Evolutionary conservation across 116 monocot species (phyloP).

Genomic region (Iris pallida): DNA sequence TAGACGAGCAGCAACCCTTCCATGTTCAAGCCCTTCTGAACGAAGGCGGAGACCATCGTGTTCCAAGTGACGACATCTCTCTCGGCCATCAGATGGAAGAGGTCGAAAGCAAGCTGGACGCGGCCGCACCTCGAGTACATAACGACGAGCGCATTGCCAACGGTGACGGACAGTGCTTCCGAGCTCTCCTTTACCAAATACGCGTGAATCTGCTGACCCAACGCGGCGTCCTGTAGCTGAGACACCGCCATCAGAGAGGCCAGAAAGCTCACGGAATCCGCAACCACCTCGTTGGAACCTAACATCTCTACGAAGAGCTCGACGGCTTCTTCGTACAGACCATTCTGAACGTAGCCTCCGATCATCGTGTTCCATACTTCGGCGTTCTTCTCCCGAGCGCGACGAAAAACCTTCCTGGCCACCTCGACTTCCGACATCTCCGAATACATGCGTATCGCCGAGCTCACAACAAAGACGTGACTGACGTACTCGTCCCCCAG

Average conservation of each 20-base stretch:
- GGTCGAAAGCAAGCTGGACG: conserved; percentile 51
- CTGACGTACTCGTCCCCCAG: conserved; percentile 29
- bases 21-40: conserved; percentile 70
- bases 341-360: conserved; percentile 70
- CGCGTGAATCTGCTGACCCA: conserved; percentile 81
- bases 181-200: conserved; percentile 42
- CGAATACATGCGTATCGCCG: conserved; percentile 62
- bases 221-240: conserved; percentile 34
- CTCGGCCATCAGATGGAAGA: conserved; percentile 62
- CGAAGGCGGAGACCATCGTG: conserved; percentile 78
- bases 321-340: conserved; percentile 42
- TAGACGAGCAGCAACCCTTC: conserved; percentile 66
- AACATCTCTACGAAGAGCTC: conserved; percentile 48
- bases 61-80: conserved; percentile 92
- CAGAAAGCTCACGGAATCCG: conserved; percentile 59
- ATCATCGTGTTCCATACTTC: conserved; percentile 99
- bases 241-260: conserved; percentile 66
- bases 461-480: conserved; percentile 67
- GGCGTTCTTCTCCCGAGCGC: conserved; percentile 41
- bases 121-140: conserved; percentile 88
- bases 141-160: conserved; percentile 70
- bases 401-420: conserved; percentile 55
- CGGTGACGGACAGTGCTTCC: conserved; percentile 33
- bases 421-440: conserved; percentile 38
- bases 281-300: conserved; percentile 19